Percentiles rank a stretch among this genome's conserved stretches.
These are phyloP conservation scores for Coemansia sp. DNA, from an alignment of 192 early-diverging fungal species.

Conservation along the genomic window DNA sequence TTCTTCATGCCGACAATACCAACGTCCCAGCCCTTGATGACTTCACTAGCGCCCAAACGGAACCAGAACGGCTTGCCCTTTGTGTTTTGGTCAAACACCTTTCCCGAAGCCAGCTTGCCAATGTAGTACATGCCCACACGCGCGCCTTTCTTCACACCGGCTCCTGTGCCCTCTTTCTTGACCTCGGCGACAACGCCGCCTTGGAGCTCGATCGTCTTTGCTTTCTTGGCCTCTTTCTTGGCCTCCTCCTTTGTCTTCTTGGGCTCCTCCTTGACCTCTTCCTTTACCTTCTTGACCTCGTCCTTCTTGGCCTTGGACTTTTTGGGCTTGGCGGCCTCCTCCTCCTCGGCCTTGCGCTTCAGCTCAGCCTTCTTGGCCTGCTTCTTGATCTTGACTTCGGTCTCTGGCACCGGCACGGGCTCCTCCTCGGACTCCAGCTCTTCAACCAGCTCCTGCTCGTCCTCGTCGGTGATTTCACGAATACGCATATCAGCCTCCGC, in stretches of 20 bases:
- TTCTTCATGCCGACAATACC: constrained; percentile 88
- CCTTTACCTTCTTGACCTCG: constrained; percentile 19
- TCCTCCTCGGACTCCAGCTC: constrained; percentile 44
- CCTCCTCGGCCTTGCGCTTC: constrained; percentile 36
- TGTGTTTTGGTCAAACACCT: constrained; percentile 95
- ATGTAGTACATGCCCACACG: constrained; percentile 86
- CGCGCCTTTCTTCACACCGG: constrained; percentile 65
- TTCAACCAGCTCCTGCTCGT: constrained; percentile 47
- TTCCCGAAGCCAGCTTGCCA: constrained; percentile 87
- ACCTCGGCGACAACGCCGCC: constrained; percentile 85
- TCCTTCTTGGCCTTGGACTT: constrained; percentile 48
- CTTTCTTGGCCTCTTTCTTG: constrained; percentile 46
- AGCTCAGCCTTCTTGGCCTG: constrained; percentile 52
- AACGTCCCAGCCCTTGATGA: constrained; percentile 96
- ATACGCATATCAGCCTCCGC: constrained; percentile 52
- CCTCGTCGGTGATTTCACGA: constrained; percentile 31
- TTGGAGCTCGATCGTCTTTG: constrained; percentile 50
- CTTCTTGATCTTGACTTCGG: constrained; percentile 57
- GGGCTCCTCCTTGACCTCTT: constrained; percentile 15
- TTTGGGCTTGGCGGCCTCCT: constrained; percentile 20
- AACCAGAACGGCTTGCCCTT: constrained; percentile 89
- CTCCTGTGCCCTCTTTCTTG: constrained; percentile 63
- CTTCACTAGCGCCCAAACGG: constrained; percentile 82
- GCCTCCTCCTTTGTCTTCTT: constrained; percentile 41
- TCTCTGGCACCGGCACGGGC: constrained; percentile 15